Conservation (phyloP, 1,139 yeast species). For the Suhomyces bokatorum region DNA sequence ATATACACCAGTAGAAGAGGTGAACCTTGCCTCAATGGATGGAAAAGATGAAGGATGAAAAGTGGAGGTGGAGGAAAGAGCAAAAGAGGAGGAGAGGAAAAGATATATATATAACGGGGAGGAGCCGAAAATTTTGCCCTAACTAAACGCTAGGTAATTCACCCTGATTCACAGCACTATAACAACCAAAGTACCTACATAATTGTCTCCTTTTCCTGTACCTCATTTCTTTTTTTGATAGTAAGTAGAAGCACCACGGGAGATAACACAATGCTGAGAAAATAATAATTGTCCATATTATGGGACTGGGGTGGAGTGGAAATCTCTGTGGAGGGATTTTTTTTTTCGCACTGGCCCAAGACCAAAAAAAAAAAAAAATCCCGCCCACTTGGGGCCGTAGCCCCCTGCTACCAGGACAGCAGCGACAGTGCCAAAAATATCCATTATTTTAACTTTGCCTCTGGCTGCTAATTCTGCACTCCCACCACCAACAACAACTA, state of each 20-base stretch:
- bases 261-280: slow-evolving; percentile 9
- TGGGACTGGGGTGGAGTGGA: slow-evolving; percentile 7
- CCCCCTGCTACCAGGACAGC: slow-evolving; percentile 12
- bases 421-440: slow-evolving; percentile 2
- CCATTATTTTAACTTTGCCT: background rate
- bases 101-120: slow-evolving; percentile 10
- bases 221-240: slow-evolving; percentile 10
- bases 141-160: slow-evolving; percentile 6
- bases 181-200: slow-evolving; percentile 12
- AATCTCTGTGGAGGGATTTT: slow-evolving; percentile 7
- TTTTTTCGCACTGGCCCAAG: background rate
- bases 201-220: slow-evolving; percentile 13
- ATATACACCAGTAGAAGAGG: slow-evolving; percentile 6
- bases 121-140: slow-evolving; percentile 8
- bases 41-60: slow-evolving; percentile 1
- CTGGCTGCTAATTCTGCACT: background rate
- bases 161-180: slow-evolving; percentile 14
- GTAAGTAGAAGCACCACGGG: slow-evolving; percentile 5
- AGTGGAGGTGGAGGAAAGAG: background rate
- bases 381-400: background rate
- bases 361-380: background rate
- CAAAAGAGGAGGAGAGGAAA: slow-evolving; percentile 4
- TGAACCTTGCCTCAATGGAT: slow-evolving; percentile 9
- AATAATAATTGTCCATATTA: slow-evolving; percentile 10
- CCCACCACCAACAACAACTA: no score